Evolutionary conservation across 1,139 yeast species (phyloP).

Genomic region (Pichia sp.): DNA sequence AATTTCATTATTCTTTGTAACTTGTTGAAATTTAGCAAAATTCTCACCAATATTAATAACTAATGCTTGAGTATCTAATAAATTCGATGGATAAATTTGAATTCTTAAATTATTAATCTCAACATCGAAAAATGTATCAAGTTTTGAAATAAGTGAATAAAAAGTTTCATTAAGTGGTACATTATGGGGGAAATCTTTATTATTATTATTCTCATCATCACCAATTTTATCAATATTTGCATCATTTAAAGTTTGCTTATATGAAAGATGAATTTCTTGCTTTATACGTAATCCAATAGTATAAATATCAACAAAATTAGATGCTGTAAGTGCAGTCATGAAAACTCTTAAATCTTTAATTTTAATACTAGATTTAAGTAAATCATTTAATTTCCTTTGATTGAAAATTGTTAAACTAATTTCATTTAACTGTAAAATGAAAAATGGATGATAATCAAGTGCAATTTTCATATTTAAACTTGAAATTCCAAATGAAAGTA

Average conservation of each 20-base stretch:
- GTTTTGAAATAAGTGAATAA: conserved; percentile 26
- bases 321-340: conserved; percentile 77
- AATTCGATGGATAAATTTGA: conserved; percentile 70
- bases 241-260: conserved; percentile 63
- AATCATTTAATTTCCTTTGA: conserved; percentile 47
- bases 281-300: conserved; percentile 65
- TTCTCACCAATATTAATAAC: conserved; percentile 55
- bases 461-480: conserved; percentile 54
- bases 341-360: conserved; percentile 54
- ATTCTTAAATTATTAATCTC: conserved; percentile 47
- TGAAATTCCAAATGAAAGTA: conserved; percentile 51
- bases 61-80: conserved; percentile 67
- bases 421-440: conserved; percentile 47
- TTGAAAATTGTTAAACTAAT: conserved; percentile 58
- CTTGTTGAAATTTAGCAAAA: conserved; percentile 54
- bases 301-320: conserved; percentile 71
- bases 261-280: conserved; percentile 65
- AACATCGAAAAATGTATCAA: conserved; percentile 57
- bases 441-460: conserved; percentile 79
- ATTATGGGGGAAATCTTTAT: no score
- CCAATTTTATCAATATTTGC: conserved; percentile 28
- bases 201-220: neutral
- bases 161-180: conserved; percentile 28
- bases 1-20: conserved; percentile 39
- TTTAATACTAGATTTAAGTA: no score